Conservation (phyloP, 2,329 filamentous ascomycete genomes). For the Penicillium brevicompactum region DNA sequence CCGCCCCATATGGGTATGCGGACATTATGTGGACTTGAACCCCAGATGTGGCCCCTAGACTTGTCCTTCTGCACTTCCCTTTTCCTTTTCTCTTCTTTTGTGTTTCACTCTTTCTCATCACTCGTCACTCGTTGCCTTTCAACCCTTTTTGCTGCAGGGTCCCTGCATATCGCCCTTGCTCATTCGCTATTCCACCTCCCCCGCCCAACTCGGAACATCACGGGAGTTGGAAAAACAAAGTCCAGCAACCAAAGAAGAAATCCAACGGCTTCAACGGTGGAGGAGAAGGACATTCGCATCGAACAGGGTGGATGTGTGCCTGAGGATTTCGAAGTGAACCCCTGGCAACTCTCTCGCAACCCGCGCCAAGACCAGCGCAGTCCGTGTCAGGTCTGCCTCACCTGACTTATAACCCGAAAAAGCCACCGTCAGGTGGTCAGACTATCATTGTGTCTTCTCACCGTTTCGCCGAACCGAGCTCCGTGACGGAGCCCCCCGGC, state of each 20-base stretch:
- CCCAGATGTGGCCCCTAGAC: slow-evolving; percentile 12
- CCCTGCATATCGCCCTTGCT: slow-evolving; percentile 1
- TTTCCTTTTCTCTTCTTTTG: neutral
- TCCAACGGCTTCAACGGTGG: no score
- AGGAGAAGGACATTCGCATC: neutral
- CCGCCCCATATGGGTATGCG: slow-evolving; percentile 12
- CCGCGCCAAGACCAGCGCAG: slow-evolving; percentile 1
- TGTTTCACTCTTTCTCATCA: neutral
- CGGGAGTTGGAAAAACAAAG: neutral
- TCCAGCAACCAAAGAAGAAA: neutral
- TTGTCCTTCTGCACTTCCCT: neutral
- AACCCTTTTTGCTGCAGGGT: neutral
- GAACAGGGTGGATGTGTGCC: neutral
- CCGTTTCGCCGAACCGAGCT: slow-evolving; percentile 34
- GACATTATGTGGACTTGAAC: slow-evolving; percentile 4
- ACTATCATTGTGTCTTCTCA: slow-evolving; percentile 37
- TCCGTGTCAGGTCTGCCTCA: slow-evolving; percentile 3
- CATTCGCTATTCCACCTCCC: neutral
- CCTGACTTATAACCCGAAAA: slow-evolving; percentile 13
- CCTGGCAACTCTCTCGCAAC: slow-evolving; percentile 1
- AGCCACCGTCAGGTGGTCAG: slow-evolving; percentile 34
- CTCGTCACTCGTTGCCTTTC: slow-evolving; percentile 5
- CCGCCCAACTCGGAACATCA: slow-evolving; percentile 1
- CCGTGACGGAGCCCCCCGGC: slow-evolving; percentile 44
- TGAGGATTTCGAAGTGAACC: neutral